Evolutionary conservation across 148 eudicot species (phyloP), one percentile per base, ranked within the genome.

Genomic region (Chenopodium suecicum): DNA sequence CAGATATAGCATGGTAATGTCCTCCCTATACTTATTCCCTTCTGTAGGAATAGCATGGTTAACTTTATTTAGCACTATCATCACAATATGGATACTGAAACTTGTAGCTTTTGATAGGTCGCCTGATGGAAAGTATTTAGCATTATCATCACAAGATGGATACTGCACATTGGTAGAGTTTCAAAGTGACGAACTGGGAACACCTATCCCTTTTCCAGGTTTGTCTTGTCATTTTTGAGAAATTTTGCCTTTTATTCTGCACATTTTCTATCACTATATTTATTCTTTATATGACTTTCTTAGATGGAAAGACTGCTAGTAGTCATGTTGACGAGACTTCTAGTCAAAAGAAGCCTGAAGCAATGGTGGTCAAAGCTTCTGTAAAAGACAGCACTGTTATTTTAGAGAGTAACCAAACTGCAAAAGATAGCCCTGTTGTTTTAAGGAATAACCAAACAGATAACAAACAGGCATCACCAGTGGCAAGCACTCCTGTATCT

Each of bases 121-220:
- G 7, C 87, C 95, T 16, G 75, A 84, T 76, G 99, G 94, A 37
- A 94, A 91, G 77, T 93, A 83, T 81, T 64, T 96, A 78, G 98
- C 92, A 31, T 60, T 94, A 82, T 94, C 99, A 73, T 96, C 99
- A 9, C 98, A 91, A 87, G 99, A 96, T 86, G 99, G 99, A 62
- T 96, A 92, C 82, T 96, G 99, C 74, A 90, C 99, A 54, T 89
- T 96, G 27, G 93, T 92, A 17, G 95, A 96, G 87, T 96, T 96
- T 80, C 95, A 91, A 67, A 85, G 85, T 66, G 88, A 90, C 67
- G 99, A 96, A 88, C 88, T 96, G 31, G 99, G 98, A 73, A 77
- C 89, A 73, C 89, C 94, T 11, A 64, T 94, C 64, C 71, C 88
- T 22, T 78, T 84, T 22, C 78, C 91, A 92, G 98, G 99, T 96